phyloP scores from a whole-genome alignment of 176 grass and related monocot species.

The Eragrostis nindensis region DNA sequence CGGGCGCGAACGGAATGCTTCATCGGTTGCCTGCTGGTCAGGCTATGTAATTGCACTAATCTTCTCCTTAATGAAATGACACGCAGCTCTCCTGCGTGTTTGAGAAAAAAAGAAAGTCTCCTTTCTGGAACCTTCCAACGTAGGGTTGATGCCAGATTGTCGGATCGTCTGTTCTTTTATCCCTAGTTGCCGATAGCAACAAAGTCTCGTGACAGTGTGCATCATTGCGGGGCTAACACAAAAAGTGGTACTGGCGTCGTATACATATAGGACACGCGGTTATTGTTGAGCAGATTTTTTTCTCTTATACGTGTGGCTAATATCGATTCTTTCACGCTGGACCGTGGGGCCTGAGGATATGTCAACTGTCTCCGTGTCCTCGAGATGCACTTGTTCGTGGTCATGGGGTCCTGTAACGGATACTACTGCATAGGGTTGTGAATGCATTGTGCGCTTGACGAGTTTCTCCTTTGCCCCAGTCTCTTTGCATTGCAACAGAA shows the following conservation, averaged over 20 bases:
- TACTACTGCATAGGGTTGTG: too few species aligned
- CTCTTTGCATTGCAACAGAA: too few species aligned
- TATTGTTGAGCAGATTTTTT: conserved; percentile 14
- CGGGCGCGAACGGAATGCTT: too few species aligned
- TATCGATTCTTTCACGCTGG: not conserved
- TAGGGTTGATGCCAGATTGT: not conserved
- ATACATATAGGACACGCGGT: not conserved
- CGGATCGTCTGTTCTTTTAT: not conserved
- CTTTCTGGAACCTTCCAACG: not conserved
- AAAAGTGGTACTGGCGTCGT: not conserved
- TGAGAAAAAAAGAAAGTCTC: too few species aligned
- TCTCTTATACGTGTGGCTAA: conserved; percentile 5
- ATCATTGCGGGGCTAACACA: conserved; percentile 10
- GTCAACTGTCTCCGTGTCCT: not conserved
- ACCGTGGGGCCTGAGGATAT: not conserved
- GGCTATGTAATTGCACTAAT: too few species aligned
- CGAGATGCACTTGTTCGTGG: not conserved
- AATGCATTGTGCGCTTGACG: too few species aligned
- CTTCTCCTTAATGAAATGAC: too few species aligned
- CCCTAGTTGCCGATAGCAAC: conserved; percentile 19
- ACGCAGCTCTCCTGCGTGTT: too few species aligned
- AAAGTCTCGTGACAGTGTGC: conserved; percentile 20
- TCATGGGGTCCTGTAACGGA: not conserved
- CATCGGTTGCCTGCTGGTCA: too few species aligned
- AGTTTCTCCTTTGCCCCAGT: too few species aligned